These are phyloP conservation scores for Ceratobasidium sp. DNA, from an alignment of 1,284 basidiomycete species.

Conservation along the genomic window DNA sequence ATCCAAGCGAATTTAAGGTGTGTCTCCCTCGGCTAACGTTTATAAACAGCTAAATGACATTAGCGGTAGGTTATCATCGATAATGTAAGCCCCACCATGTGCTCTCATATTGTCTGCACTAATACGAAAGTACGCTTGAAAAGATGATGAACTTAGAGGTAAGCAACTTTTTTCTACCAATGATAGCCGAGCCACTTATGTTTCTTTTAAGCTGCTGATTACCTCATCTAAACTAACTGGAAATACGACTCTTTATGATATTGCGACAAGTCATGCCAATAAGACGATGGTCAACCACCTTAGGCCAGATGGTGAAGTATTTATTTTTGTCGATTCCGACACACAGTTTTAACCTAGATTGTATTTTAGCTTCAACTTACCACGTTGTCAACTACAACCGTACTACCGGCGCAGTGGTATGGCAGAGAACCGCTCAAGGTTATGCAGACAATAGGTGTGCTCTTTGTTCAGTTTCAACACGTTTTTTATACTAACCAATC, in stretches of 20 bases:
- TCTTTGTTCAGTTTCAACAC: neutral
- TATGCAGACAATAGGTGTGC: constrained; percentile 64
- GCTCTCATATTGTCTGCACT: neutral
- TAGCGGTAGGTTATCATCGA: constrained; percentile 70
- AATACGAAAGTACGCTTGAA: neutral
- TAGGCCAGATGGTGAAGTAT: constrained; percentile 64
- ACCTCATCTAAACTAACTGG: constrained; percentile 65
- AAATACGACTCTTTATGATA: constrained; percentile 66
- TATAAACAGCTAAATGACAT: neutral
- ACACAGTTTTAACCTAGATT: neutral
- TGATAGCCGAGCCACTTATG: neutral
- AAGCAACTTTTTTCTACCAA: constrained; percentile 7
- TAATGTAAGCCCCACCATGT: constrained; percentile 53
- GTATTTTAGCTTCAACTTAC: constrained; percentile 64
- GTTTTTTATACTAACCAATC: neutral
- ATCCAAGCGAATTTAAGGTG: constrained; percentile 67
- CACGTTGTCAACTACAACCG: constrained; percentile 75
- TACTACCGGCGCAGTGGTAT: constrained; percentile 67
- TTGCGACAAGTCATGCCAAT: constrained; percentile 71
- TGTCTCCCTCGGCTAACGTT: constrained; percentile 9
- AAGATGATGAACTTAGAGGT: constrained; percentile 76
- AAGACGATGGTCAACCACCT: constrained; percentile 74
- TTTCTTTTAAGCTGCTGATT: constrained; percentile 62
- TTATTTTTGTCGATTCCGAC: neutral
- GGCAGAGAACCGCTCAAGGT: constrained; percentile 68